Evolutionary conservation across 345 rosid genomes (phyloP).

Genomic region (Eucalyptus fibrosa): DNA sequence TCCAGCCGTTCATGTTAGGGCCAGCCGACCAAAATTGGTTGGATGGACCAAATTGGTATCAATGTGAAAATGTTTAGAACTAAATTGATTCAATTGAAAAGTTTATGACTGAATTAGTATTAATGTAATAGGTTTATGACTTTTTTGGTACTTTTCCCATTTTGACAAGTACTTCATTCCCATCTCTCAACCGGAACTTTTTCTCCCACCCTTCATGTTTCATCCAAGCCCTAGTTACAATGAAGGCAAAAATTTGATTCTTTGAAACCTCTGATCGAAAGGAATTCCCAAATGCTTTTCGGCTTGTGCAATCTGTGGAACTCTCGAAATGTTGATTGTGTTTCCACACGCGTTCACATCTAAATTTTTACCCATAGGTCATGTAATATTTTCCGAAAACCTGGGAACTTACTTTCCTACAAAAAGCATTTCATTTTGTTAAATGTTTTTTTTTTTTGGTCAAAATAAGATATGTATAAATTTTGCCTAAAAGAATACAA

Average conservation of each 20-base stretch:
- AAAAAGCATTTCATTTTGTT: too few relatives aligned
- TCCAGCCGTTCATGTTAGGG: rapidly evolving
- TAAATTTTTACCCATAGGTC: not conserved
- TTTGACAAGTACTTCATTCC: too few relatives aligned
- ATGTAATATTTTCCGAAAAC: not conserved
- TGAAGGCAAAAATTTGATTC: not conserved
- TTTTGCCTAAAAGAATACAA: too few relatives aligned
- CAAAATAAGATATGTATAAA: too few relatives aligned
- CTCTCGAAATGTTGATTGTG: not conserved
- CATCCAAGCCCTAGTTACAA: not conserved
- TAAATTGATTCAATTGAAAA: too few relatives aligned
- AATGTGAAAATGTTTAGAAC: too few relatives aligned
- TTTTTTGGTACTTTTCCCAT: too few relatives aligned
- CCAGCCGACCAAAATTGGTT: rapidly evolving
- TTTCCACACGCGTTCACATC: not conserved
- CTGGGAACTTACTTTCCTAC: not conserved
- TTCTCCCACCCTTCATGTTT: too few relatives aligned
- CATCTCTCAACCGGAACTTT: too few relatives aligned
- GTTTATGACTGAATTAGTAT: too few relatives aligned
- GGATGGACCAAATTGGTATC: rapidly evolving
- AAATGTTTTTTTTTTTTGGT: too few relatives aligned
- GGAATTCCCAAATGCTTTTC: not conserved
- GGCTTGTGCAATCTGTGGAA: not conserved
- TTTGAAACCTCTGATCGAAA: not conserved
- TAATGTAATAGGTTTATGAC: rapidly evolving